Evolutionary conservation across 805 yeast species (phyloP), one percentile per base, ranked within the genome.

Genomic region (Saccharomycopsis amapae): DNA sequence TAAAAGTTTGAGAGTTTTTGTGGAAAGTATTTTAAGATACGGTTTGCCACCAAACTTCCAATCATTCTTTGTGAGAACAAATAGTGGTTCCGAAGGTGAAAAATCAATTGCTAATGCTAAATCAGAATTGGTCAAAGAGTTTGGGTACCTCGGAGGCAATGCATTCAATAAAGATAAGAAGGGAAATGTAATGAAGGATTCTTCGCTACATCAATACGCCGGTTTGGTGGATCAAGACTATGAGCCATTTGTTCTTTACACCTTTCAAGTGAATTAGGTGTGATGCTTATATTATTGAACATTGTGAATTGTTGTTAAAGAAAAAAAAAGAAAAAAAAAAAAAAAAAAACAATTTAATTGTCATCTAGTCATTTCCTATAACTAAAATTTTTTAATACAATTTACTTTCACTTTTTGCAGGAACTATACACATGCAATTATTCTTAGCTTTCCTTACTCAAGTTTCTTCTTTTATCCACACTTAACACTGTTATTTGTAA

Each of bases 41-140:
- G 99, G 99, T 1, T 75, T 93, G 53, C 99, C 98, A 30, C 97
- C 97, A 25, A 83, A 82, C 57, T 93, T 90, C 63, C 75, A 78
- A 58, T 67, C 71, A 42, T 75, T 57, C 55, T 62, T 72, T 44
- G 58, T 78, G 38, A 68, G 69, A 52, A 59, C 68, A 76, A 12
- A 69, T 67, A 35, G 57, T 72, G 28, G 63, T 72, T 23, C 73
- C 84, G 55, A 67, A 63, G 23, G 47, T 46, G 35, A 67, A 15
- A 50, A 69, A 55, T 62, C 68, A 18, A 59, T 71, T 34, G 68
- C 66, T 25, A 77, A 73, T 63, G 79, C 88, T 38, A 88, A 82
- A 64, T 66, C 73, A 49, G 85, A 81, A 53, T 72, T 93, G 52
- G 66, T 85, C 38, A 72, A 71, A 36, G 79, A 85, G 59, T 93